Base-by-base conservation (phyloP, 2,329 filamentous ascomycete genomes). In the Nemania sp. region DNA sequence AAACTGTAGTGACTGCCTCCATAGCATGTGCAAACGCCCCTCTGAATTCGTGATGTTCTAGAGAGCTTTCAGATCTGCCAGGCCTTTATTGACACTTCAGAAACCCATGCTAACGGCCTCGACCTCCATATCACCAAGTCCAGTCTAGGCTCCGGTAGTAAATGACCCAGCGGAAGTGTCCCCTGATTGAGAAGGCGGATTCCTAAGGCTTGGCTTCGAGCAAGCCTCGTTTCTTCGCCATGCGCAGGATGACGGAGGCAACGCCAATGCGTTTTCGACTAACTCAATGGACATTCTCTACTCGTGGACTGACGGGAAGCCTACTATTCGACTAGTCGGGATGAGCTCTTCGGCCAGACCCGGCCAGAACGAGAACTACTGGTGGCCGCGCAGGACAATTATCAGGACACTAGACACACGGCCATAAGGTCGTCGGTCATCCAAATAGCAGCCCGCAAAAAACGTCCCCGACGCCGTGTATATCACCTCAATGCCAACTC, bases 311-410 rank as follows among this genome's bases (percentile, higher is more conserved):
- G 72, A 72, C 2, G 74, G 74, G 1, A 68, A 66, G 34, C 72
- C 74, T 3, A 70, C 74, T 47, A 77, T 76, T 39, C 67, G 74
- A 12, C 63, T 77, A 2, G 74, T 74, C 12, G 74, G 75, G 9
- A 75, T 57, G 59, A n/a, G n/a, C n/a, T 73, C 7, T 73, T 71
- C 0, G 69, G 69, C 2, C 75, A 76, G 57, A 52, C 63, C 3
- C n/a, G n/a, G n/a, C n/a, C n/a, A n/a, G 68, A 68, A 13, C 69
- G 72, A 2, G 74, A 70, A 3, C 64, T 75, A 0, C 74, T 74
- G 0, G 65, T 71, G 1, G 71, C 74, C 2, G 72, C 75, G 57
- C 71, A 72, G 40, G 57, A 75, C 47, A 73, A 74, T 45, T 73
- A 73, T 47, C 74, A 76, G 52, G 66, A 74, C 42, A 60, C 76